A percentile compares a stretch with the other conserved stretches of the same genome.
These are phyloP conservation scores for Fusarium bulbicola DNA, from an alignment of 2,329 filamentous ascomycete species.

Conservation along the genomic window DNA sequence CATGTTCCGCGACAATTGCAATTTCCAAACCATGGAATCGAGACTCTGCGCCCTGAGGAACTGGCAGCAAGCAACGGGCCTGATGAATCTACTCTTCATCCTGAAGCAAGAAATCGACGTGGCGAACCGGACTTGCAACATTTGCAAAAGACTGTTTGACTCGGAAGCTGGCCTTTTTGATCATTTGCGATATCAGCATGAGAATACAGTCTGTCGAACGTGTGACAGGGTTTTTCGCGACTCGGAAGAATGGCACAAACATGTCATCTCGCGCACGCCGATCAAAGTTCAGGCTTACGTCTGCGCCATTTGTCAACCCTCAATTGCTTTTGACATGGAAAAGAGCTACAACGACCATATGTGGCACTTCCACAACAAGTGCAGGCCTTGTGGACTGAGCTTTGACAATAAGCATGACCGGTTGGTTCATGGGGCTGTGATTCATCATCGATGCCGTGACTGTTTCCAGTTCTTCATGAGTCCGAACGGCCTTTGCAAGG, in stretches of 20 bases:
- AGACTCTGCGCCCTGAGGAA: not conserved
- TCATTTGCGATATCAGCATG: not conserved
- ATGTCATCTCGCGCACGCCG: not conserved
- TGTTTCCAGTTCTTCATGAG: not conserved
- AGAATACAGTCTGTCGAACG: not conserved
- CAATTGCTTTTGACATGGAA: not conserved
- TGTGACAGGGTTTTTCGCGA: not conserved
- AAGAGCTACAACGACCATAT: not conserved
- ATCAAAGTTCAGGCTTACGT: not conserved
- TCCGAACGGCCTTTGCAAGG: not conserved
- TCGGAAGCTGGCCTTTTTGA: not conserved
- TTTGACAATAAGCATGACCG: not conserved
- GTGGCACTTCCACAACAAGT: not conserved
- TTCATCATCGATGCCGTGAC: not conserved
- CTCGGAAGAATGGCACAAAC: not conserved
- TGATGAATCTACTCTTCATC: not conserved
- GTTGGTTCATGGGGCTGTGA: not conserved
- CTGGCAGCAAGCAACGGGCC: not conserved
- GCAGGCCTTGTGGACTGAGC: not conserved
- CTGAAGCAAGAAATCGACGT: not conserved
- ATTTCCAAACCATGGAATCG: not conserved
- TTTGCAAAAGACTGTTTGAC: not conserved
- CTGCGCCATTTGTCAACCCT: not conserved
- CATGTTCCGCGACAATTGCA: rapidly evolving
- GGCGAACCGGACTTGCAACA: not conserved